These are phyloP conservation scores for Discostella pseudostelligera DNA, from an alignment of 108 stramenopile genomes.

Conservation along the genomic window DNA sequence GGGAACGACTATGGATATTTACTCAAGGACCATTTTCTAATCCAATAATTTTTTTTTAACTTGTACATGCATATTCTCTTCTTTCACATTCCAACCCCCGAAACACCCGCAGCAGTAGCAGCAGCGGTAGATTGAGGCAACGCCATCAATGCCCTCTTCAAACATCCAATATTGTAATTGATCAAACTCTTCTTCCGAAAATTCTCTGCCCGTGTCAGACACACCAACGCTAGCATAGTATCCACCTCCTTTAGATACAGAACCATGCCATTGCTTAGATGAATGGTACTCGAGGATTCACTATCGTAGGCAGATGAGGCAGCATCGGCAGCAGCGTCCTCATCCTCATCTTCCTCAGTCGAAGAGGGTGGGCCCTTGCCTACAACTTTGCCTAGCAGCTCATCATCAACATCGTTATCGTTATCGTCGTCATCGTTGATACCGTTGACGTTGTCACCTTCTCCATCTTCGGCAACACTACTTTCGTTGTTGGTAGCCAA, in stretches of 20 bases:
- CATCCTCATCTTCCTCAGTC: conserved; percentile 42
- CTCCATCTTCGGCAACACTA: neutral
- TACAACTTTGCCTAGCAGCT: conserved; percentile 69
- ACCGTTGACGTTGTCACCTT: conserved; percentile 17
- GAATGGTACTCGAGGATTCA: conserved; percentile 91
- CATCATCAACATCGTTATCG: conserved; percentile 47
- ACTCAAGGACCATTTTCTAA: conserved; percentile 29
- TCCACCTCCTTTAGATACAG: conserved; percentile 94
- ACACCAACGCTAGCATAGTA: conserved; percentile 95
- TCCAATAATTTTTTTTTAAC: conserved; percentile 15
- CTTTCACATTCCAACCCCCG: conserved; percentile 12
- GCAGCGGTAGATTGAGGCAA: conserved; percentile 24
- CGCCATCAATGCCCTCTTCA: conserved; percentile 84
- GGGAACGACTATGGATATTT: conserved; percentile 35
- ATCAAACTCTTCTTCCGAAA: conserved; percentile 93
- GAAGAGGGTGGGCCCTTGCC: conserved; percentile 37
- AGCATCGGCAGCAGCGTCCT: conserved; percentile 53
- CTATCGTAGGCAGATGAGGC: conserved; percentile 90
- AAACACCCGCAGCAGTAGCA: conserved; percentile 13
- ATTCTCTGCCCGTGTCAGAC: conserved; percentile 91
- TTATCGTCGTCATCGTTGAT: conserved; percentile 44
- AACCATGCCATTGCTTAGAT: conserved; percentile 95
- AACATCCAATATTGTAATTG: conserved; percentile 95
- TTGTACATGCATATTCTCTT: neutral
- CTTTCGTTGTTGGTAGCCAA: neutral